Evolutionary conservation across 805 yeast species (phyloP).

Genomic region (Teunomyces pallodes): DNA sequence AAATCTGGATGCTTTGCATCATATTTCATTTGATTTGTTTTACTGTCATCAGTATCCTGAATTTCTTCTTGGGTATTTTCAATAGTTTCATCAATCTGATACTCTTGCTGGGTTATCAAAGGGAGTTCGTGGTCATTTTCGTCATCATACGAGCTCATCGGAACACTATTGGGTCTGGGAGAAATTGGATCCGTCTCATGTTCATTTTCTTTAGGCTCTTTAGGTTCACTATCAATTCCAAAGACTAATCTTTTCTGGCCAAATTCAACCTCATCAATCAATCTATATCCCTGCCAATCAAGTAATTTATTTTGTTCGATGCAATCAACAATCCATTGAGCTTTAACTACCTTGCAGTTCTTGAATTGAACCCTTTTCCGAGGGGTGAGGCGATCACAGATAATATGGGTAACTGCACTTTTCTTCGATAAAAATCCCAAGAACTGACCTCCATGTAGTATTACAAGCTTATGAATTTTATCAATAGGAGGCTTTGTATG

Average conservation of each 20-base stretch:
- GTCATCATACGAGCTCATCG: neutral
- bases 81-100: constrained; percentile 6
- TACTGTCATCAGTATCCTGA: neutral
- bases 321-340: constrained; percentile 77
- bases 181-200: constrained; percentile 3
- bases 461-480: constrained; percentile 67
- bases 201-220: neutral
- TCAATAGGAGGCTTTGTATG: constrained; percentile 78
- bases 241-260: constrained; percentile 46
- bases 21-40: constrained; percentile 14
- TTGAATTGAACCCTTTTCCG: constrained; percentile 64
- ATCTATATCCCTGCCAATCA: constrained; percentile 69
- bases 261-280: constrained; percentile 49
- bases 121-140: constrained; percentile 6
- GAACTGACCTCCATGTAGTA: constrained; percentile 78
- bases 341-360: constrained; percentile 72
- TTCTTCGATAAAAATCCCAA: constrained; percentile 68
- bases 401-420: constrained; percentile 75
- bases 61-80: neutral
- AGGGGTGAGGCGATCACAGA: constrained; percentile 78
- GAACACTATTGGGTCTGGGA: neutral
- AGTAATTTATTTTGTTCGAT: constrained; percentile 45
- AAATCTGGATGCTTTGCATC: constrained; percentile 81
- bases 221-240: constrained; percentile 2
- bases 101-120: constrained; percentile 11